Base-by-base conservation (phyloP, 768 basidiomycete genomes). In the Leccinum barrowsii region DNA sequence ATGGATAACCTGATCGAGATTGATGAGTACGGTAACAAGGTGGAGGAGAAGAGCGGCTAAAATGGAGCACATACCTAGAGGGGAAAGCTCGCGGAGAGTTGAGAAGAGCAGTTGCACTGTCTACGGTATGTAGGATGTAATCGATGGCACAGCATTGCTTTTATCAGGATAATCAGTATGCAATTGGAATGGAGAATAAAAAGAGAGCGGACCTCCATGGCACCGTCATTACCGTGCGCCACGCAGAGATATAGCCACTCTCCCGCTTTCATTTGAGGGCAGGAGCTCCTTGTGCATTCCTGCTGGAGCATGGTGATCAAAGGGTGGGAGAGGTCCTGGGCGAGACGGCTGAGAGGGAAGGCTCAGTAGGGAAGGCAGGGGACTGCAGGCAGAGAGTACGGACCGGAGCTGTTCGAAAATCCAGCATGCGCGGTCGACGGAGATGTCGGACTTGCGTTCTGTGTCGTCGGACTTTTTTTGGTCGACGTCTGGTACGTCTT, bases 181-280 rank as follows among this genome's bases (percentile, higher is more conserved):
- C n/a, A 52, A 44, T 40, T 26, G 15, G 17, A n/a, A 47, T 47
- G 11, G 42, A 42, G 60, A 50, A 61, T 17, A 3, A 28, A 40
- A 4, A 35, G 10, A 22, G 44, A 54, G 52, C 82, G 49, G 64
- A 90, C 91, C 84, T 93, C 92, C 85, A 91, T 89, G 52, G 86
- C 83, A 10, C 88, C 87, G 57, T 91, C 90, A 66, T 86, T 91
- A 21, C 92, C 93, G 73, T 98, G 94, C 0, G 94, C 95, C 40
- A 95, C 94, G 64, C 96, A 98, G 6, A 98, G 76, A 74, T 97
- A 98, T 28, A 92, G 80, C 96, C 96, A 98, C 77, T 98, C 93
- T 56, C 92, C 92, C n/a, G 95, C 94, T 73, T 95, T 95, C 96
- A 99, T 99, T 75, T 96, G 89, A 1, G 94, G 92, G 78, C 96